Evolutionary conservation across 2,329 filamentous ascomycete genomes (phyloP), one percentile per base, ranked within the genome.

Genomic region (Ophiostoma sp.): DNA sequence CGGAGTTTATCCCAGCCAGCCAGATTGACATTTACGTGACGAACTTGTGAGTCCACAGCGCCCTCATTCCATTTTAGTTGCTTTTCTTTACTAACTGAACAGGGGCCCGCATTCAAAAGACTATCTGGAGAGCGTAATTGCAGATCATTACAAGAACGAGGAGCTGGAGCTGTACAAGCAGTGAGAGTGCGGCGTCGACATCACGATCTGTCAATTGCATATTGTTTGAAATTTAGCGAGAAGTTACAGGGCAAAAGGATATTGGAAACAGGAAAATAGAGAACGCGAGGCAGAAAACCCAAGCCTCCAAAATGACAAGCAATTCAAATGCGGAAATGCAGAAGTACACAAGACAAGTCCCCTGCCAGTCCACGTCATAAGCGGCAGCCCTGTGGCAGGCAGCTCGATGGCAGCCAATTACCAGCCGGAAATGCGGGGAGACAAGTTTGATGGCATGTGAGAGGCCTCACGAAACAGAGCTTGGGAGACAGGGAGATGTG

Each of bases 1-100:
- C 92, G 70, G 95, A 98, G 80, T 93, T 95, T 79, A 90, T 98
- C 19, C 90, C 92, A 9, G 89, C 92, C 0, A 92, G 93, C 77
- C 82, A 92, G 74, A 88, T 96, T 50, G 91, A 94, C 81, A 87
- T 93, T 42, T 96, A 96, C 80, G 93, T 97, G 77, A 97, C 94
- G 22, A 97, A 97, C 78, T 82, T 94, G 89, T 76, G 17, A 28
- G 74, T 69, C 19, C 42, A 22, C 17, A 28, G 31, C 36, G 19
- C 15, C 1, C 15, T 92, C 84, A 86, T 89, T 86, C 19, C 7
- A 33, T 17, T 25, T 42, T 63, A 25, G 9, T 42, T 12, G 39
- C 36, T 42, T 42, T 12, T 25, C 50, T 22, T 17, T 25, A 25
- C 39, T 69, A 42, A 55, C 61, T 33, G 45, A 1, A 5, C 70